Percentiles rank a stretch among this genome's conserved stretches.
phyloP scores from a whole-genome alignment of 1,284 basidiomycete species.

The Agroathelia rolfsii region DNA sequence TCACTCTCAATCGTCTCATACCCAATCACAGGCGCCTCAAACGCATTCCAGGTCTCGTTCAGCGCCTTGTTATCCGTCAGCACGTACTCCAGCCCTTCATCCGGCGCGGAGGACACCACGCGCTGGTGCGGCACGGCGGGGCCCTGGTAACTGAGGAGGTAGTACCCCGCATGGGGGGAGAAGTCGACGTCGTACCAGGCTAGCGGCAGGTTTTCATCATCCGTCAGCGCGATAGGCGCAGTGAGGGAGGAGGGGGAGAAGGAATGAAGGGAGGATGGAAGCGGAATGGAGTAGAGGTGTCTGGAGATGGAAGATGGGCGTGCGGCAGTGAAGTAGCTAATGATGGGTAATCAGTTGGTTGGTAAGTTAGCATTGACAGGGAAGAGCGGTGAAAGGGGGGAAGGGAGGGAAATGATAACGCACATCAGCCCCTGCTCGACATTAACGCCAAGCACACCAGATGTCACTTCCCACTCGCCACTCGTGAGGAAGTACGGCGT shows the following conservation, averaged over 20 bases:
- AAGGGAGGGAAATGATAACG: slow-evolving; percentile 26
- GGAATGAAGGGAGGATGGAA: slow-evolving; percentile 49
- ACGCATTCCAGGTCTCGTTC: slow-evolving; percentile 61
- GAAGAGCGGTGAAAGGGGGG: too few species aligned
- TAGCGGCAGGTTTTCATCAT: too few species aligned
- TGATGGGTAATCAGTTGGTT: slow-evolving; percentile 10
- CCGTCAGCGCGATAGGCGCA: slow-evolving; percentile 60
- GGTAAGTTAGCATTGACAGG: slow-evolving; percentile 7
- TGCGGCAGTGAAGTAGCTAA: slow-evolving; percentile 83
- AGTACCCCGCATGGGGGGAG: slow-evolving; percentile 79
- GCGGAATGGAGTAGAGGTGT: slow-evolving; percentile 69
- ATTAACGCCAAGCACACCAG: slow-evolving; percentile 67
- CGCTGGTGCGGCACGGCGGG: slow-evolving; percentile 85
- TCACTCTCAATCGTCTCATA: slow-evolving; percentile 70
- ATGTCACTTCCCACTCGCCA: slow-evolving; percentile 86
- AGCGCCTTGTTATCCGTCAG: slow-evolving; percentile 69
- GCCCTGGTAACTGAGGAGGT: slow-evolving; percentile 72
- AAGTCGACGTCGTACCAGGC: slow-evolving; percentile 62
- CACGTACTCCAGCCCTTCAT: slow-evolving; percentile 47
- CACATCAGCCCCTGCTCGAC: slow-evolving; percentile 60
- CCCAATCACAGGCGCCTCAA: slow-evolving; percentile 62
- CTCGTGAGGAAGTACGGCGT: slow-evolving; percentile 75
- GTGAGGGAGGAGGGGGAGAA: slow-evolving; percentile 16
- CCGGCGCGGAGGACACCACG: slow-evolving; percentile 32
- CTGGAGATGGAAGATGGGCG: slow-evolving; percentile 76